Evolutionary conservation across 768 basidiomycete species (phyloP), one percentile per base, ranked within the genome.

Genomic region (Guyanaporus albipodus): DNA sequence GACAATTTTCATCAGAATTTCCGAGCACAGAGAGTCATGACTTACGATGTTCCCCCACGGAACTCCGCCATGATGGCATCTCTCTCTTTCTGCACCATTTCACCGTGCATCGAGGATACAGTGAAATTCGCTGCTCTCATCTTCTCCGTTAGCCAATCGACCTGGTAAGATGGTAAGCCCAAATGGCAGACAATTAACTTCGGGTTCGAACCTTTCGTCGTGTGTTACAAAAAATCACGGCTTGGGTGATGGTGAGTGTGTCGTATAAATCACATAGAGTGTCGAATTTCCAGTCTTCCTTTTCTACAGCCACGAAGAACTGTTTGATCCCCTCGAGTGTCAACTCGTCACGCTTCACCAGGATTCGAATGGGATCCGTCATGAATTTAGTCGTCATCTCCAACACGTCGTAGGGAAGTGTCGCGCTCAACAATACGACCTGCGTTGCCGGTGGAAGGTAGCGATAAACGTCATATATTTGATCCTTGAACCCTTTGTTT

Each of bases 321-420:
- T 95, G 91, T 60, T 93, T 93, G 72, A 94, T 93, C 8, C 88
- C 88, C 62, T 99, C 95, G 46, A 97, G 77, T 42, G 95, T 96
- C 77, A 97, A 79, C 71, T 99, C 95, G 63, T 97, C 94, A 86
- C 93, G 91, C 77, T 97, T 96, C 69, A 98, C 94, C 58, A 97
- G 85, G 59, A 99, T 96, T 37, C 92, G 88, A 64, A 98, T 92
- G 27, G 95, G 95, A 68, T 97, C 93, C 43, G 90, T 91, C 94
- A 98, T 97, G 76, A 98, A 97, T 72, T 98, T 97, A 29, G 91
- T 96, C 17, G 95, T 97, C 89, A 97, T 96, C 73, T 98, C 95
- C 66, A 98, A 69, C 33, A 99, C 94, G 61, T 99, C 95, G 66
- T 92, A 87, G 9, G 95, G 95, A 52, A 98, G 77, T 22, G 94